Base-by-base conservation (phyloP, 495 filamentous ascomycete genomes). In the Pseudevernia furfuracea region DNA sequence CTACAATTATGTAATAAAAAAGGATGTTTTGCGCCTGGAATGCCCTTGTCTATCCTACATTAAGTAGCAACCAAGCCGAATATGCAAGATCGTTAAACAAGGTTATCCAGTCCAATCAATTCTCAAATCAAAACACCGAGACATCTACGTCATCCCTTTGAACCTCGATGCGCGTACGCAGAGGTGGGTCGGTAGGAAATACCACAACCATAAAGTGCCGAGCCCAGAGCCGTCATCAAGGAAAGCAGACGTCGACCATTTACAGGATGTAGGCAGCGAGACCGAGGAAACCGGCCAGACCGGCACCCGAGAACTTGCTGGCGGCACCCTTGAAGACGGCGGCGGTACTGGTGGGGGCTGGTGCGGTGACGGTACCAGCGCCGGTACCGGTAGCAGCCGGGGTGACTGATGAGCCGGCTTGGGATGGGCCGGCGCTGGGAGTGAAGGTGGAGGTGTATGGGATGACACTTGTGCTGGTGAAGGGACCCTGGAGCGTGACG, bases 251-350 rank as follows among this genome's bases (percentile, higher is more conserved):
- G 2, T 55, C 15, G 52, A 55, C 52, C 30, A 10, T 36, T 75
- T 75, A 78, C 72, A 78, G 68, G 60, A 76, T 62, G 68, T 73
- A 76, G 68, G 73, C 75, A 48, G 68, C 73, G 41, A 77, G 68
- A 68, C 75, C 77, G 62, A 76, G 58, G 65, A 72, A 39, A 28
- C 70, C 71, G 52, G 71, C 71, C 23, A 77, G 61, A 59, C 68
- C 73, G 46, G 69, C 73, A 58, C 73, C 77, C 11, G 68, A 67
- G 38, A 67, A 61, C 63, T 72, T 72, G 70, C 55, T 64, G 39
- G 70, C 71, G 25, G 62, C 71, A 58, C 71, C 71, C 8, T 66
- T 69, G 63, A 70, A 72, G 46, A 55, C 19, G 37, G 57, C 53
- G 23, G 56, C 67, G 38, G 70, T 65, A 59, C 58, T 70, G 17